These are phyloP conservation scores for Paraphaeosphaeria minitans DNA, from an alignment of 2,329 filamentous ascomycete species.

Conservation along the genomic window DNA sequence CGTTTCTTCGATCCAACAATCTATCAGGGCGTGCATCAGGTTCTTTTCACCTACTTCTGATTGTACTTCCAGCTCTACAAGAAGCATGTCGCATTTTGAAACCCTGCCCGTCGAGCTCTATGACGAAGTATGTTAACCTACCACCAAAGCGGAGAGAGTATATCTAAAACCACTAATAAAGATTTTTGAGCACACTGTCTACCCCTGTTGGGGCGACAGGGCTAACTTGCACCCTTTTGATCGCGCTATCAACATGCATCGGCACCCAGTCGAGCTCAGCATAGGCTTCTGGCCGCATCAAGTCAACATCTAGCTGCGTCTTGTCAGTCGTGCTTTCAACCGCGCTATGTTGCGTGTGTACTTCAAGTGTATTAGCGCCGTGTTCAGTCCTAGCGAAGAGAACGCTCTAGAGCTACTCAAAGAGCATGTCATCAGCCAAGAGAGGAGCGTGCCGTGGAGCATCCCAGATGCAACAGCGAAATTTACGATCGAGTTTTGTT, in stretches of 20 bases:
- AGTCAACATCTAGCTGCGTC: not conserved
- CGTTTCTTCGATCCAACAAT: too few species aligned
- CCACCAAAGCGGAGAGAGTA: not conserved
- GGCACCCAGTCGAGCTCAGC: not conserved
- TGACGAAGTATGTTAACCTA: not conserved
- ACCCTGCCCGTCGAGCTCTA: not conserved
- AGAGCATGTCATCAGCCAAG: not conserved
- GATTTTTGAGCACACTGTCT: not conserved
- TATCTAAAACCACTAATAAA: not conserved
- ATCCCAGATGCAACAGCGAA: not conserved
- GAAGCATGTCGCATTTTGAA: not conserved
- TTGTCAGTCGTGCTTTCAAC: slow-evolving; percentile 4
- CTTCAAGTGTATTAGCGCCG: not conserved
- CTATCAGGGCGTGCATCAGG: too few species aligned
- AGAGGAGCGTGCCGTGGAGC: not conserved
- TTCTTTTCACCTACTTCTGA: too few species aligned
- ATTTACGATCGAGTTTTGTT: not conserved
- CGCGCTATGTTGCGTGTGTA: slow-evolving; percentile 3
- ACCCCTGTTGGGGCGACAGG: not conserved
- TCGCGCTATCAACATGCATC: not conserved
- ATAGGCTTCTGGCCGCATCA: not conserved
- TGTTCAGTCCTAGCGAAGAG: not conserved
- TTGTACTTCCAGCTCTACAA: not conserved
- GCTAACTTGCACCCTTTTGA: not conserved
- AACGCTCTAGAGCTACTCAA: not conserved